Conservation (phyloP, 495 filamentous ascomycete genomes). For the Collariella sp. region DNA sequence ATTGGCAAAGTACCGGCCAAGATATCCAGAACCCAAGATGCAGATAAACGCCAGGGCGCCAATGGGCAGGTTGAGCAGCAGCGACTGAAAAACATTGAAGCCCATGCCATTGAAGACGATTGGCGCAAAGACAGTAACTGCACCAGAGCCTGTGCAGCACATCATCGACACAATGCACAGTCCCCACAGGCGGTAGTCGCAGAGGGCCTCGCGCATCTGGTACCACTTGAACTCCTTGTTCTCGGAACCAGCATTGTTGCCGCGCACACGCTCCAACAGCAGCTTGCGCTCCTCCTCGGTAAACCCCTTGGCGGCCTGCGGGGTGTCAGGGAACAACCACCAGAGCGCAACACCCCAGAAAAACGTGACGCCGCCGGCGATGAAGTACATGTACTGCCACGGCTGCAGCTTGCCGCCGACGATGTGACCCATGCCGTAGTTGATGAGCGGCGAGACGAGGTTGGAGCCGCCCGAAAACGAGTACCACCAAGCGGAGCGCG, state of each 20-base stretch:
- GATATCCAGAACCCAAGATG: neutral
- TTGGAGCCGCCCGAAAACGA: constrained; percentile 2
- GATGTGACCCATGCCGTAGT: constrained; percentile 10
- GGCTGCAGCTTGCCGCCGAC: neutral
- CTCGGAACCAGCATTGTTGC: constrained; percentile 4
- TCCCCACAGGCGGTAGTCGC: constrained; percentile 6
- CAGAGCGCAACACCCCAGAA: constrained; percentile 1
- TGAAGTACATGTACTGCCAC: constrained; percentile 12
- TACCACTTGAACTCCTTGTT: constrained; percentile 7
- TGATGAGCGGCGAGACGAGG: constrained; percentile 6
- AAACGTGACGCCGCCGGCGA: constrained; percentile 3
- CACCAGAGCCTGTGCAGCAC: constrained; percentile 1
- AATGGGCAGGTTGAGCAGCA: constrained; percentile 7
- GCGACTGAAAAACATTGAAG: constrained; percentile 3
- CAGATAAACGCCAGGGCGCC: constrained; percentile 1
- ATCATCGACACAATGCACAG: neutral
- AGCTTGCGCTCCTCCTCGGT: constrained; percentile 2
- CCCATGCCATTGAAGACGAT: constrained; percentile 10
- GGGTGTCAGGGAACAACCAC: constrained; percentile 8
- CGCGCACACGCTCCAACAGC: constrained; percentile 6
- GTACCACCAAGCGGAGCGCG: constrained; percentile 9
- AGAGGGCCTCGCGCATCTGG: neutral
- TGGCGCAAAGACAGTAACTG: constrained; percentile 2
- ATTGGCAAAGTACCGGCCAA: neutral
- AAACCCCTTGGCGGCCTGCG: constrained; percentile 1